Evolutionary conservation across 306 rosid genomes (phyloP), one percentile per base, ranked within the genome.

Genomic region (Sechiopsis laciniata): DNA sequence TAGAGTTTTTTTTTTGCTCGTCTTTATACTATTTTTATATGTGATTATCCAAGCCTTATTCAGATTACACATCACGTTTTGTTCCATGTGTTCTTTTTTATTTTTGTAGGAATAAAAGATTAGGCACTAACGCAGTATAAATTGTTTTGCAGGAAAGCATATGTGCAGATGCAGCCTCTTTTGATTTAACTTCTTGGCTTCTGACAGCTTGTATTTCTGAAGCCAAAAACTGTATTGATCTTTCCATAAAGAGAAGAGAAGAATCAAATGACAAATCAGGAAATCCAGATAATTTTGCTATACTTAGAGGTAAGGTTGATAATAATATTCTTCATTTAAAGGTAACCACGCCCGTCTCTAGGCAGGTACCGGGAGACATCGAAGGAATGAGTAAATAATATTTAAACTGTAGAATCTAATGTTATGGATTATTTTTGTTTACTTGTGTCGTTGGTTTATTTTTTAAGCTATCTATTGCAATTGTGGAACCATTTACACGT

Each of bases 101-200:
- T n/a, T n/a, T 79, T 62, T 73, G 37, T 53, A 71, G 79, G 79
- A 60, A 60, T 60, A 29, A 13, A 60, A 26, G 20, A 77, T 80
- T 78, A 71, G 54, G 71, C 71, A 58, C 59, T 74, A 14, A 78
- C 29, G 12, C 51, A 74, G 53, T 24, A 5, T 45, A 66, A 75
- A 69, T 75, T 70, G 37, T 55, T 75, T 52, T 87, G 85, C 94
- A 90, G 98, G 98, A 93, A 80, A 63, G 97, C 88, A 82, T 90
- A 83, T 90, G 98, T 72, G 91, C 97, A 55, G 97, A 93, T 71
- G 98, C 98, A 52, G 97, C 98, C 74, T 93, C 98, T 73, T 93
- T 93, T 78, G 98, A 93, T 75, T 84, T 93, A 87, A 83, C 97
- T 75, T 85, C 96, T 81, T 83, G 90, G 91, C 91, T 90, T 86